These are phyloP conservation scores for Phytomonas sp. DNA, from an alignment of 208 protist species.

Conservation along the genomic window DNA sequence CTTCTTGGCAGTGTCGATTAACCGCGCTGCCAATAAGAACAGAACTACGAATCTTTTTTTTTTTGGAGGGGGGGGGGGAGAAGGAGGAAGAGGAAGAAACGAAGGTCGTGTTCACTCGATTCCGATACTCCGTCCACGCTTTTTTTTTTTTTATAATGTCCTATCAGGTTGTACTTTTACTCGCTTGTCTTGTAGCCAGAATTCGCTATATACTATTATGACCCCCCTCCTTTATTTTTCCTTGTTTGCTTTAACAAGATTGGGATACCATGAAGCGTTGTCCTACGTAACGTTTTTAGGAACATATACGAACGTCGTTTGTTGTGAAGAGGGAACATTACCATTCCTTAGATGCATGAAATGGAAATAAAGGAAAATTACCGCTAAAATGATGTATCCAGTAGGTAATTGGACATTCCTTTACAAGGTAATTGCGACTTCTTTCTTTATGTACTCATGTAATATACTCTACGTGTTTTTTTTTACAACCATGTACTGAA, in stretches of 20 bases:
- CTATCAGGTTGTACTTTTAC: background rate
- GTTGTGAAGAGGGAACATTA: background rate
- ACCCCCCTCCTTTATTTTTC: too few relatives aligned
- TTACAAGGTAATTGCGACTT: background rate
- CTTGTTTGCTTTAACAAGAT: slow-evolving; percentile 10
- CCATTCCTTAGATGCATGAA: background rate
- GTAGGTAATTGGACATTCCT: background rate
- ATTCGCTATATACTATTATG: too few relatives aligned
- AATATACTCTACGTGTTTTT: background rate
- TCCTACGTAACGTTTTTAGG: background rate
- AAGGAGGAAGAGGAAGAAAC: background rate
- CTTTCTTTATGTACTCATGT: background rate
- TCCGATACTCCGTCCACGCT: background rate
- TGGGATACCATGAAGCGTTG: background rate
- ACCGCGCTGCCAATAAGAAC: slow-evolving; percentile 3
- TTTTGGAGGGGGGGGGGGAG: background rate
- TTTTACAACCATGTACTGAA: background rate
- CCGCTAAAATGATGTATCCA: background rate
- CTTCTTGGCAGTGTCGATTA: slow-evolving; percentile 85
- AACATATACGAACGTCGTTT: background rate
- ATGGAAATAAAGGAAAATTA: background rate
- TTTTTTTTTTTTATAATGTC: slow-evolving; percentile 7
- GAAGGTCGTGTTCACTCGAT: slow-evolving; percentile 1
- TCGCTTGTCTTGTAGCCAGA: too few relatives aligned
- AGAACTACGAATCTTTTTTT: slow-evolving; percentile 4